A percentile compares a stretch with the other conserved stretches of the same genome.
Evolutionary conservation across 345 rosid species (phyloP).

Genomic region (Noccaea bulbosa): DNA sequence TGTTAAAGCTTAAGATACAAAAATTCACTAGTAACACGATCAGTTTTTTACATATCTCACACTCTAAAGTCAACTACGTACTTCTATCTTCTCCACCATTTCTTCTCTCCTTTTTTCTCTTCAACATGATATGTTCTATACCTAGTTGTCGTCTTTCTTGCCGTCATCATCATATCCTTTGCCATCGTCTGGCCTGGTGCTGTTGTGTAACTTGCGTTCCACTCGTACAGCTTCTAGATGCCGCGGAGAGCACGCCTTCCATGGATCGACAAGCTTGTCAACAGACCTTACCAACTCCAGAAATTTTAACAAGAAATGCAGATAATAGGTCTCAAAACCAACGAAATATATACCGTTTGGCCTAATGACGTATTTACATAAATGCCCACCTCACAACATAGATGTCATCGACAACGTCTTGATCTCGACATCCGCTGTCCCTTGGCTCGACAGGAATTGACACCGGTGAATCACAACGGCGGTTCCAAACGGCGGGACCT

Average conservation of each 20-base stretch:
- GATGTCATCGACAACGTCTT: conserved; percentile 44
- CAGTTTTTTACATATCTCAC: conserved; percentile 7
- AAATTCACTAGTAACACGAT: conserved; percentile 7
- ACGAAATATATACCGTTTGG: conserved; percentile 43
- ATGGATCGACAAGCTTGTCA: conserved; percentile 43
- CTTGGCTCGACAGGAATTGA: conserved; percentile 41
- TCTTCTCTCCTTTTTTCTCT: neutral
- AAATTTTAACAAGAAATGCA: conserved; percentile 32
- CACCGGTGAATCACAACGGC: conserved; percentile 42
- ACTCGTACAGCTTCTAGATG: conserved; percentile 38
- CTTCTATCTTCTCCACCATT: conserved; percentile 12
- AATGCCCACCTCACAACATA: conserved; percentile 41
- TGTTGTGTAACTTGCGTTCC: conserved; percentile 8
- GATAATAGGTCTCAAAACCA: conserved; percentile 41
- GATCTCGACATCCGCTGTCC: conserved; percentile 38
- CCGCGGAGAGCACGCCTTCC: conserved; percentile 44
- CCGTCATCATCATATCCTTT: neutral
- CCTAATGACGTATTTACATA: conserved; percentile 35
- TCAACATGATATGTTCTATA: conserved; percentile 1
- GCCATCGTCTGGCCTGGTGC: conserved; percentile 12
- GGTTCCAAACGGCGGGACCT: conserved; percentile 40
- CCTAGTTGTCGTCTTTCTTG: conserved; percentile 19
- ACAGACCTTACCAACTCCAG: conserved; percentile 42
- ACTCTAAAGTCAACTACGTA: conserved; percentile 2
- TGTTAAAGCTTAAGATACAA: neutral